A percentile compares a stretch with the other conserved stretches of the same genome.
Evolutionary conservation across 768 basidiomycete genomes (phyloP).

Genomic region (Chalciporus piperatus): DNA sequence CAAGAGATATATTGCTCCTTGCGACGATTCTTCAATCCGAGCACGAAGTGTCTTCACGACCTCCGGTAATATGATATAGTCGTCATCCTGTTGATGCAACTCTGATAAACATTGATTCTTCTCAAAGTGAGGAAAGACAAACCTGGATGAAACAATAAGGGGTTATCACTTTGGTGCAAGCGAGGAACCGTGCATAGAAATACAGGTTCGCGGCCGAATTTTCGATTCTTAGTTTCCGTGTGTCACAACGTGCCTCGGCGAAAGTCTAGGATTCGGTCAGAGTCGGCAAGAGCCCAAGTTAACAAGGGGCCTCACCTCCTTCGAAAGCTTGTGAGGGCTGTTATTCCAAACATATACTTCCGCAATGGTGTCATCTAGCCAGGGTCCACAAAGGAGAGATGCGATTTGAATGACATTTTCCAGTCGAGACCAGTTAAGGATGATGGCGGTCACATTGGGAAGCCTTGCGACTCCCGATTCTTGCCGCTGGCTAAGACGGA

Average conservation of each 20-base stretch:
- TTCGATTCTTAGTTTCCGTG: conserved; percentile 45
- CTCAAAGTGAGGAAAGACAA: conserved; percentile 1
- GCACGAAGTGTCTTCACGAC: conserved; percentile 50
- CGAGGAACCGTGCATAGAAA: conserved; percentile 61
- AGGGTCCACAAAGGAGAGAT: conserved; percentile 46
- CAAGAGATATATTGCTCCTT: conserved; percentile 47
- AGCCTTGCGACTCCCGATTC: not conserved
- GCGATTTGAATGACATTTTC: conserved; percentile 58
- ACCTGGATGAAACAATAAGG: conserved; percentile 66
- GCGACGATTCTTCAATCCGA: conserved; percentile 31
- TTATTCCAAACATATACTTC: conserved; percentile 65
- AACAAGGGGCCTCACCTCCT: conserved; percentile 39
- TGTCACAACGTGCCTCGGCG: conserved; percentile 39
- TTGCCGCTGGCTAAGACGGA: conserved; percentile 14
- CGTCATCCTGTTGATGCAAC: conserved; percentile 52
- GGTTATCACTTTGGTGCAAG: conserved; percentile 50
- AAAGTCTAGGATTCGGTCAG: conserved; percentile 37
- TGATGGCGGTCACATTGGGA: conserved; percentile 51
- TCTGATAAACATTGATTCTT: too few relatives aligned
- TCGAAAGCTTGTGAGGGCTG: conserved; percentile 40
- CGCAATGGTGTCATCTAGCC: conserved; percentile 44
- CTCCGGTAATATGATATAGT: conserved; percentile 59
- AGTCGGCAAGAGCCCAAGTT: not conserved
- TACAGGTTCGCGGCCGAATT: conserved; percentile 58
- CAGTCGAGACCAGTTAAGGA: conserved; percentile 69